Conservation (phyloP, 1,139 yeast species). For the Sugiyamaella novakii region DNA sequence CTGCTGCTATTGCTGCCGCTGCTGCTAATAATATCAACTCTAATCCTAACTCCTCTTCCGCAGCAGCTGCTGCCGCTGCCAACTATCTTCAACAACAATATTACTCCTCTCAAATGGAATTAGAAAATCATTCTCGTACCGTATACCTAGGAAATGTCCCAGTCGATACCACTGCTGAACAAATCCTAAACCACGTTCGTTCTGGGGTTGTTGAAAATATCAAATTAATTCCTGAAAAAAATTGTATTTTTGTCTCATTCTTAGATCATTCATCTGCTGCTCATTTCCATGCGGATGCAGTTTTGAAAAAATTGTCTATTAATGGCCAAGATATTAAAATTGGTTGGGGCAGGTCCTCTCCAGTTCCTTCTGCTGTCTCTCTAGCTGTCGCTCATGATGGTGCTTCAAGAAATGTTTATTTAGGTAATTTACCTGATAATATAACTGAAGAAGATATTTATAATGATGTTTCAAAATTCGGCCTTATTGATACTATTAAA, state of each 20-base stretch:
- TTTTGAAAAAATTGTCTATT: constrained; percentile 48
- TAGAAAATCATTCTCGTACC: constrained; percentile 54
- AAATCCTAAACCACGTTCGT: constrained; percentile 83
- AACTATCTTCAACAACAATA: constrained; percentile 28
- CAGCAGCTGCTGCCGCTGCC: constrained; percentile 25
- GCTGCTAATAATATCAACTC: constrained; percentile 9
- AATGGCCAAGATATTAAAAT: constrained; percentile 52
- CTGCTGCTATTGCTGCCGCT: constrained; percentile 24
- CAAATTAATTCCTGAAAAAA: constrained; percentile 54
- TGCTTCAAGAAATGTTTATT: constrained; percentile 88
- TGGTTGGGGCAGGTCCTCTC: constrained; percentile 69
- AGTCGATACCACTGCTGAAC: constrained; percentile 74
- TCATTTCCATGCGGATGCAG: constrained; percentile 56
- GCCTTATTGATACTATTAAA: constrained; percentile 80
- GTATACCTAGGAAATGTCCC: constrained; percentile 88
- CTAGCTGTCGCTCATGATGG: constrained; percentile 80
- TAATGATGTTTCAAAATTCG: constrained; percentile 69
- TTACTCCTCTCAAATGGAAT: constrained; percentile 26
- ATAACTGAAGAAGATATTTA: constrained; percentile 64
- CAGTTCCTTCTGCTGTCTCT: constrained; percentile 67
- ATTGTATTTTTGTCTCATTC: constrained; percentile 50
- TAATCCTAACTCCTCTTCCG: constrained; percentile 17
- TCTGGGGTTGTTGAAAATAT: constrained; percentile 86
- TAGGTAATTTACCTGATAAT: constrained; percentile 66
- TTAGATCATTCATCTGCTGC: constrained; percentile 49